phyloP scores from a whole-genome alignment of 2,329 filamentous ascomycete genomes.

The Decorospora gaudefroyi region DNA sequence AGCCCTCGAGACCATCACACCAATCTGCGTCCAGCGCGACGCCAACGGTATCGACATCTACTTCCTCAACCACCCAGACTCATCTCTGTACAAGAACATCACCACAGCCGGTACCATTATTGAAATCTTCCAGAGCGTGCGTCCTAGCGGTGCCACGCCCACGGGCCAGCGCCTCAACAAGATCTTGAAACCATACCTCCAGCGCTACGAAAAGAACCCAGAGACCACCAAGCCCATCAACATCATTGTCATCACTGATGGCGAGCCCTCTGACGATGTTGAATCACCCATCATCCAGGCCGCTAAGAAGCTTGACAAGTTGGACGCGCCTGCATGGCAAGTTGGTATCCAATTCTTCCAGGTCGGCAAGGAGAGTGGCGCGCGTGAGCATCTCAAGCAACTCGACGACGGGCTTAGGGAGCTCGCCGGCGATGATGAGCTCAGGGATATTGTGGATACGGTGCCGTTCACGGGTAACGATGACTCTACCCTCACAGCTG shows the following conservation, averaged over 20 bases:
- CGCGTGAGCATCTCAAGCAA: conserved; percentile 66
- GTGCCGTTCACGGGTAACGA: conserved; percentile 68
- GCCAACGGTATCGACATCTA: conserved; percentile 85
- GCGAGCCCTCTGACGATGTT: conserved; percentile 77
- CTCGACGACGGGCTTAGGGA: conserved; percentile 74
- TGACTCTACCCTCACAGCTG: conserved; percentile 63
- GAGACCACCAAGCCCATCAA: conserved; percentile 75
- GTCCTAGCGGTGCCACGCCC: conserved; percentile 69
- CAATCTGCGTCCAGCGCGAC: conserved; percentile 80
- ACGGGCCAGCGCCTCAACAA: conserved; percentile 72
- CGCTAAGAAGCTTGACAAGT: conserved; percentile 70
- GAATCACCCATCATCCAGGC: conserved; percentile 66
- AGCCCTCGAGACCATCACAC: conserved; percentile 74
- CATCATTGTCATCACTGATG: conserved; percentile 92
- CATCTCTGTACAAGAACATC: conserved; percentile 68
- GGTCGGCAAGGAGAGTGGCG: conserved; percentile 73
- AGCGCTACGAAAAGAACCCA: conserved; percentile 55
- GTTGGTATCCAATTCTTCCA: conserved; percentile 96
- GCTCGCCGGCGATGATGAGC: conserved; percentile 55
- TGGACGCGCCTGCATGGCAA: conserved; percentile 76
- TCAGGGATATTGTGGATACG: conserved; percentile 92
- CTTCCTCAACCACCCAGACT: conserved; percentile 77
- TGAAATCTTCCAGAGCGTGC: conserved; percentile 70
- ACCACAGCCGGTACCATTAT: conserved; percentile 62
- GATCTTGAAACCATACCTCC: conserved; percentile 75